phyloP scores from a whole-genome alignment of 2,329 filamentous ascomycete species.

The Mollisia scopiformis region DNA sequence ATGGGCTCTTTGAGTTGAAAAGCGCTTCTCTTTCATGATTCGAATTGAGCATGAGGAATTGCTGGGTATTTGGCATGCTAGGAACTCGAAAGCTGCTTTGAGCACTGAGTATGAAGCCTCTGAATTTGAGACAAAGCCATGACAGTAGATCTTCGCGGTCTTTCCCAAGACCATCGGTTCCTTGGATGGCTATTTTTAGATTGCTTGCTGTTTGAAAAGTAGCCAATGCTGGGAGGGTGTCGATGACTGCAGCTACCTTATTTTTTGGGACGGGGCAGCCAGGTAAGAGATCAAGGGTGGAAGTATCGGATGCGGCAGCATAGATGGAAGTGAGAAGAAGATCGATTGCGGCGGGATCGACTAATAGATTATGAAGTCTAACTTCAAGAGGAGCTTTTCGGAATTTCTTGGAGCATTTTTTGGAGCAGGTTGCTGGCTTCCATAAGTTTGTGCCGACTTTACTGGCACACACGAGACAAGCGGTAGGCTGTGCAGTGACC shows the following conservation, averaged over 20 bases:
- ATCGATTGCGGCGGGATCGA: constrained; percentile 3
- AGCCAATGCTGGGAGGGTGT: neutral
- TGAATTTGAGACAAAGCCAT: constrained; percentile 8
- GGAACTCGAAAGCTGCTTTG: constrained; percentile 4
- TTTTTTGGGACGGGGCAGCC: neutral
- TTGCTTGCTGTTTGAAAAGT: neutral
- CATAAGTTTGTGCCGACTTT: neutral
- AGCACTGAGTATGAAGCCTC: constrained; percentile 9
- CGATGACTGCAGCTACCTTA: neutral
- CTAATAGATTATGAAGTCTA: constrained; percentile 6
- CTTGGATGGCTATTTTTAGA: neutral
- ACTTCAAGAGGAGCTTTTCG: constrained; percentile 5
- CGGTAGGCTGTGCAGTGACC: neutral
- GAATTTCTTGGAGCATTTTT: neutral
- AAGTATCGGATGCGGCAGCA: neutral
- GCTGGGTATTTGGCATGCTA: constrained; percentile 1
- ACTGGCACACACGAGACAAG: neutral
- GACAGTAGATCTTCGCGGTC: constrained; percentile 4
- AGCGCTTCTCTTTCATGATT: neutral
- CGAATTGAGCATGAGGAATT: constrained; percentile 5
- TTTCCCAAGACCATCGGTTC: neutral
- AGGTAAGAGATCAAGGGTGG: neutral
- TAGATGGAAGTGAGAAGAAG: constrained; percentile 4
- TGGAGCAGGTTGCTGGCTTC: constrained; percentile 5
- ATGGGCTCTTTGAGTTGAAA: neutral